Base-by-base conservation (phyloP, 1,284 basidiomycete species). In the Puccinia coronata region DNA sequence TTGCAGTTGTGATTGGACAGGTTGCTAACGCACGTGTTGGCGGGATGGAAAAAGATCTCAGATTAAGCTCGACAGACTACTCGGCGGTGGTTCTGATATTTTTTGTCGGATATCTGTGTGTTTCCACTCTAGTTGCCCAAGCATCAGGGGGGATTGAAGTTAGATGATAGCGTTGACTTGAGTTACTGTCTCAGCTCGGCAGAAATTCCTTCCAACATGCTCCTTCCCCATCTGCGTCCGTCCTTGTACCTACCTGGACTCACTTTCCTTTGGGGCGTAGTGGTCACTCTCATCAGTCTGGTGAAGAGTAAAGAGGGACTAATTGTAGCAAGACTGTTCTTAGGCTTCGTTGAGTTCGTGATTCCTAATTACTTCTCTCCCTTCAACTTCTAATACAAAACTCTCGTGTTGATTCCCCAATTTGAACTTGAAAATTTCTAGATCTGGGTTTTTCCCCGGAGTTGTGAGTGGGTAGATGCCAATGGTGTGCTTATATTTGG, bases 361-460 rank as follows among this genome's bases (percentile, higher is more conserved):
- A 28, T 43, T 11, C 14, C 25, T 69, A 9, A 51, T 51, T 51
- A 12, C 49, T 51, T 14, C 11, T 14, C 49, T 51, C 57, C 11
- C 28, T 69, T 67, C 18, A 51, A 20, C 49, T 51, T 9, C 49
- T 41, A 11, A 14, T 34, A 25, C 31, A 59, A 12, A 2, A 59
- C 28, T 23, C 61, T 23, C 43, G 28, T 6, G 36, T 23, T 39
- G 18, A 75, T 0, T 18, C 41, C 6, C 43, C 43, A 20, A 31
- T 49, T 23, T n/a, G 25, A 61, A 43, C 51, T 39, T 23, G 4
- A 51, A 4, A 51, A 51, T 31, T 28, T 18, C n/a, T 14, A 43
- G 76, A 25, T 78, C 76, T 55, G 76, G 76, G n/a, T 78, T 78
- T 57, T 78, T 78, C 23, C 76, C 76, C n/a, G 76, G 76, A 36